Evolutionary conservation across 805 yeast genomes (phyloP).

Genomic region (Saccharomycopsis vini): DNA sequence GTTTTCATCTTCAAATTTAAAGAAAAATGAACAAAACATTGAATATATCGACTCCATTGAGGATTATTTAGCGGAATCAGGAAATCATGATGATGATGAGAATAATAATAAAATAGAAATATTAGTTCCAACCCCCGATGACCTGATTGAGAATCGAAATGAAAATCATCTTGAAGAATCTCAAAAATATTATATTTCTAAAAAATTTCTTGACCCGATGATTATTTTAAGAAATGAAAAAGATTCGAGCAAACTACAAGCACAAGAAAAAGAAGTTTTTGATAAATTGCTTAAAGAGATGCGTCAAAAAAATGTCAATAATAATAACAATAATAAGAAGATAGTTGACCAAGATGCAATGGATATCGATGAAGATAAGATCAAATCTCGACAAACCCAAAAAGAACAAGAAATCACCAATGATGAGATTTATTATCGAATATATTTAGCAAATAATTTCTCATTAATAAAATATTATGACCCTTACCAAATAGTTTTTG

Average conservation of each 20-base stretch:
- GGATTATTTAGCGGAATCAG: constrained; percentile 4
- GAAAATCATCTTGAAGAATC: background rate
- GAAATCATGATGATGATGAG: background rate
- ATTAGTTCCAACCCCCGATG: no score
- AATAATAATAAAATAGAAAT: no score
- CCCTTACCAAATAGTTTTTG: constrained; percentile 2
- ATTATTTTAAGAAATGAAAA: background rate
- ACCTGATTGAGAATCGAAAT: background rate
- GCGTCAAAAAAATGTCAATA: background rate
- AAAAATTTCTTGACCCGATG: constrained; percentile 11
- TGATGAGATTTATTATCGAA: constrained; percentile 13
- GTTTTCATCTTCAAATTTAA: no score
- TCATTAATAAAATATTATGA: constrained; percentile 8
- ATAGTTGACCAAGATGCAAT: constrained; percentile 5
- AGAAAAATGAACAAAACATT: background rate
- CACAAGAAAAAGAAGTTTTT: background rate
- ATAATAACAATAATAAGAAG: constrained; percentile 1
- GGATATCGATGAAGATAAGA: constrained; percentile 10
- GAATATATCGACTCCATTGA: constrained; percentile 3
- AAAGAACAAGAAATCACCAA: constrained; percentile 10
- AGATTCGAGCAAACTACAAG: background rate
- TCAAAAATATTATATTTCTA: constrained; percentile 8
- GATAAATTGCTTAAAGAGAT: background rate
- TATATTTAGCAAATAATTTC: constrained; percentile 9
- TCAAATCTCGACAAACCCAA: constrained; percentile 2